Percentiles rank a stretch among this genome's conserved stretches.
These are phyloP conservation scores for Rehmannia glutinosa DNA, from an alignment of 257 asterid species.

Conservation along the genomic window DNA sequence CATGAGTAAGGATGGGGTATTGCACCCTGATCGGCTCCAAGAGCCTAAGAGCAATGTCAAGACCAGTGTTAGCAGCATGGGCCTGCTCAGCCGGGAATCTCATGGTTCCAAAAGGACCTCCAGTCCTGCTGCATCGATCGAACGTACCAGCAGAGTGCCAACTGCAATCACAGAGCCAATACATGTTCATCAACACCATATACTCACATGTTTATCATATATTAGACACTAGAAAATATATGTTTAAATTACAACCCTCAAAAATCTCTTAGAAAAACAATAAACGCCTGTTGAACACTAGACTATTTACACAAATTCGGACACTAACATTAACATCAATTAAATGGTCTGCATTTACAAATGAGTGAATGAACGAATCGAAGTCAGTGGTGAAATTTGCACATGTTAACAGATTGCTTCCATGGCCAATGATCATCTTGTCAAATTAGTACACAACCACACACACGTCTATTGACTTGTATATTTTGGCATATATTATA, in stretches of 20 bases:
- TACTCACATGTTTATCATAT: no score
- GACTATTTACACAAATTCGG: no score
- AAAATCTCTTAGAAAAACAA: background rate
- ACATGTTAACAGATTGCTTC: background rate
- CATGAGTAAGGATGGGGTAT: slow-evolving; percentile 66
- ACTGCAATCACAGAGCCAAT: slow-evolving; percentile 31
- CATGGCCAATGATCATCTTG: background rate
- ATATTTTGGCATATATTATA: no score
- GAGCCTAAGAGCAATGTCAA: slow-evolving; percentile 73
- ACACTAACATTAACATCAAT: no score
- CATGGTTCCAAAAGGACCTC: slow-evolving; percentile 98
- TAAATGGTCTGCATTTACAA: no score
- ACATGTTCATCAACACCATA: background rate
- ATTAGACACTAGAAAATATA: no score
- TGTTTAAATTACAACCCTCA: background rate
- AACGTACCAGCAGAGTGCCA: slow-evolving; percentile 99
- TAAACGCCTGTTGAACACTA: background rate
- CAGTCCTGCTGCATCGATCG: slow-evolving; percentile 62
- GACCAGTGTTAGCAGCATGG: slow-evolving; percentile 77
- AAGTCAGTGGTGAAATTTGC: background rate
- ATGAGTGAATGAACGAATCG: no score
- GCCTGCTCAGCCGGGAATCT: slow-evolving; percentile 57
- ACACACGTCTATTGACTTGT: no score
- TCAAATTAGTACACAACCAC: background rate
- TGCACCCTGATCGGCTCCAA: slow-evolving; percentile 78